These are phyloP conservation scores for Candida maesae DNA, from an alignment of 805 yeast species.

Conservation along the genomic window DNA sequence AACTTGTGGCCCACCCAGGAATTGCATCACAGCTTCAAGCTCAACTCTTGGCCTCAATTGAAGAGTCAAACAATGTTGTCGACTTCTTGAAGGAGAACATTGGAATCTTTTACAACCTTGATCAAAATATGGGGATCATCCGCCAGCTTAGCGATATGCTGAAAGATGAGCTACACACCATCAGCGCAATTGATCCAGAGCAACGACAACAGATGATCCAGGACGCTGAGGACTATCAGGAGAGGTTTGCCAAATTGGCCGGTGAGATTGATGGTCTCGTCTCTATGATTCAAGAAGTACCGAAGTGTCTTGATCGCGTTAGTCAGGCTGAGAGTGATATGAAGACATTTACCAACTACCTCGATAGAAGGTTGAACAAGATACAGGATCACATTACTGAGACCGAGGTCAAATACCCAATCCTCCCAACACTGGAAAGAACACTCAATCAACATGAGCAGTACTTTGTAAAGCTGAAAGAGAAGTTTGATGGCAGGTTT, in stretches of 20 bases:
- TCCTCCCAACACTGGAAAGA: too few species aligned
- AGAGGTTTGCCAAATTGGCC: not conserved
- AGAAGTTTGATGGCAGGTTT: too few species aligned
- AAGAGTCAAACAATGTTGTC: not conserved
- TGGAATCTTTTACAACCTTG: too few species aligned
- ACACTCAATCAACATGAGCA: too few species aligned
- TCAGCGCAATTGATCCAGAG: too few species aligned
- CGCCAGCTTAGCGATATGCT: too few species aligned
- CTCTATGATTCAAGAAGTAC: not conserved
- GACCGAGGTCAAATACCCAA: too few species aligned
- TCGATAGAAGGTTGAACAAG: not conserved
- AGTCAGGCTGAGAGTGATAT: not conserved
- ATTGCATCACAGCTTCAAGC: not conserved
- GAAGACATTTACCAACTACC: constrained; percentile 1
- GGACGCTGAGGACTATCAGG: not conserved
- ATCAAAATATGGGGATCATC: too few species aligned
- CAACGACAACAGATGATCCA: not conserved
- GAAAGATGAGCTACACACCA: too few species aligned
- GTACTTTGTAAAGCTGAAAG: too few species aligned
- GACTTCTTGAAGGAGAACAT: not conserved
- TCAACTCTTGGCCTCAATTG: too few species aligned
- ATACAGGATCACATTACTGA: not conserved
- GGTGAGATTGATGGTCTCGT: not conserved
- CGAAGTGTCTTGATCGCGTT: not conserved
- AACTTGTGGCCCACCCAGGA: too few species aligned